Base-by-base conservation (phyloP, 768 basidiomycete genomes). In the Amyloporia xantha region DNA sequence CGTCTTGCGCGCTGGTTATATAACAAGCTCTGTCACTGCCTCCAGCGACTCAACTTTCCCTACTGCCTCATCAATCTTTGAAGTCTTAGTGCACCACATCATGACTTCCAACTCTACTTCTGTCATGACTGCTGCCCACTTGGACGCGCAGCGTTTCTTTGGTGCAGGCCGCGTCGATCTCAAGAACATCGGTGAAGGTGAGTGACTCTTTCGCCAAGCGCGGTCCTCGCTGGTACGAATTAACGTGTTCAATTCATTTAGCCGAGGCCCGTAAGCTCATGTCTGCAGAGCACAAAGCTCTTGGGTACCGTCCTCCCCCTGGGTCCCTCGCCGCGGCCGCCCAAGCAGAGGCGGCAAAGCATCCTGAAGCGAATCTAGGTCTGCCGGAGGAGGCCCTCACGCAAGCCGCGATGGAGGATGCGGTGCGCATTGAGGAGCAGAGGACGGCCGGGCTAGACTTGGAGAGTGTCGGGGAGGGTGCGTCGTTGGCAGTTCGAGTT, bases 201-300 rank as follows among this genome's bases (percentile, higher is more conserved):
- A 43, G 24, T 48, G 12, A 26, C 19, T 21, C 12, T 23, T 4
- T 11, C 24, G 4, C n/a, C 6, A 4, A 4, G 26, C 25, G 24
- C 9, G 5, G 12, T 24, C 42, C 10, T 21, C 19, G 5, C 5
- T n/a, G 42, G n/a, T n/a, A n/a, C n/a, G n/a, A n/a, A 44, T 15
- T 27, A 17, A 44, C 42, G 13, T 20, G 25, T 17, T 5, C 42
- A 15, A 19, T 24, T 21, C 20, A 13, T 33, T 15, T 49, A 25
- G 46, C 41, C 35, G 55, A 45, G 47, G 55, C 49, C 51, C 57
- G 36, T 51, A 56, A 42, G 39, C 53, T 46, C 11, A 53, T 60
- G 58, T 56, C 57, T 5, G 61, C 59, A 27, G 63, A 62, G 48
- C 63, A 59, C 50, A 61, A 60, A 44, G 57, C 56, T 5, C 58